phyloP scores from a whole-genome alignment of 805 yeast genomes.

The Vanderwaltozyma polyspora region DNA sequence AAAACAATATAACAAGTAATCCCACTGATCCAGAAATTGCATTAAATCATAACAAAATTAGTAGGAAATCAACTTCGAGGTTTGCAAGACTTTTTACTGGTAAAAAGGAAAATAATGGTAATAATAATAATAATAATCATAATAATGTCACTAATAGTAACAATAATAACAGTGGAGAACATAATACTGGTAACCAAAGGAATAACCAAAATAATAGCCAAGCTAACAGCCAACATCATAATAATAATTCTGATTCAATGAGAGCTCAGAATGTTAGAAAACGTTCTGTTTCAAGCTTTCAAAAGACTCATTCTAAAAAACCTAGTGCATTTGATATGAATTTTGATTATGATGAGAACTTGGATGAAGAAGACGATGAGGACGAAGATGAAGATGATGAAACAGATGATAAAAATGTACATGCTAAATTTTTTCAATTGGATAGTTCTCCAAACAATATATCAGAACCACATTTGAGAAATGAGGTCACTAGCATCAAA shows the following conservation, averaged over 20 bases:
- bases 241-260: too few relatives aligned
- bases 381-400: constrained; percentile 23
- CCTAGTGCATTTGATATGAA: constrained; percentile 16
- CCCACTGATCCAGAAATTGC: not conserved
- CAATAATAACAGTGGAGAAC: too few relatives aligned
- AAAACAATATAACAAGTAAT: not conserved
- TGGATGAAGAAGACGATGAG: constrained; percentile 26
- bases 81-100: constrained; percentile 19
- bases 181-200: too few relatives aligned
- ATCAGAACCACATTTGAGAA: not conserved
- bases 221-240: too few relatives aligned
- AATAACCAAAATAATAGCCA: too few relatives aligned
- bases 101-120: constrained; percentile 6
- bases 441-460: constrained; percentile 3
- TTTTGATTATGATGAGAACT: constrained; percentile 23
- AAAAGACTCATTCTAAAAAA: constrained; percentile 1
- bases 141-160: too few relatives aligned
- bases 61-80: constrained; percentile 10
- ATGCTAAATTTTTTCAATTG: constrained; percentile 18
- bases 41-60: not conserved
- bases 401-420: constrained; percentile 10
- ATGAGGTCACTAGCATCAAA: not conserved
- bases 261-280: too few relatives aligned
- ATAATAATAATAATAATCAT: not conserved
- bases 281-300: constrained; percentile 1